Evolutionary conservation across 2,329 filamentous ascomycete genomes (phyloP).

Genomic region (Neonectria neomacrospora): DNA sequence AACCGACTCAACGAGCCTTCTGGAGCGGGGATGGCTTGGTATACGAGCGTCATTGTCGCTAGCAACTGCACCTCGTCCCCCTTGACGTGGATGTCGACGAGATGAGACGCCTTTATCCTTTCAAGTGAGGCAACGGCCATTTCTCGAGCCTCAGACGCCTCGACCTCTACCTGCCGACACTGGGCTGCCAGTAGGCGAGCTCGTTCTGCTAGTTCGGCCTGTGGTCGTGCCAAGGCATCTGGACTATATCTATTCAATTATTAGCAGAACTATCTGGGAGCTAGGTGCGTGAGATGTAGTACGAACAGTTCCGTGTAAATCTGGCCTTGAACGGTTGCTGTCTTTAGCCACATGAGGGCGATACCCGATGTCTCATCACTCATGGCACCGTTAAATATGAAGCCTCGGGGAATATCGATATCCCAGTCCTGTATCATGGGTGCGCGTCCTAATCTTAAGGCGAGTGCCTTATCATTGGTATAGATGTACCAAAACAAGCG

Average conservation of each 20-base stretch:
- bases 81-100: conserved; percentile 57
- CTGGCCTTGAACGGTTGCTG: conserved; percentile 66
- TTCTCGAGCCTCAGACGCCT: conserved; percentile 50
- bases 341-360: conserved; percentile 64
- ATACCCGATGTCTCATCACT: conserved; percentile 50
- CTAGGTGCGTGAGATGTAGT: not conserved
- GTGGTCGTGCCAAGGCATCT: conserved; percentile 54
- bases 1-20: conserved; percentile 57
- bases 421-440: conserved; percentile 69
- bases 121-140: conserved; percentile 52
- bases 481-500: conserved; percentile 65
- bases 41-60: conserved; percentile 62
- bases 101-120: conserved; percentile 52
- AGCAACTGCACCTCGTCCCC: conserved; percentile 61
- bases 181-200: conserved; percentile 54
- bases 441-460: conserved; percentile 68
- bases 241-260: conserved; percentile 59
- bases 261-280: conserved; percentile 16
- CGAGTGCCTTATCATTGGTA: conserved; percentile 67
- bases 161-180: conserved; percentile 51
- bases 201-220: conserved; percentile 53
- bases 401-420: conserved; percentile 60
- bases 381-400: conserved; percentile 56
- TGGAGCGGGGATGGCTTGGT: conserved; percentile 62
- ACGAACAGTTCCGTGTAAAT: conserved; percentile 64